A percentile compares a stretch with the other conserved stretches of the same genome.
phyloP scores from a whole-genome alignment of 1,284 basidiomycete species.

The Leucoagaricus sp. region DNA sequence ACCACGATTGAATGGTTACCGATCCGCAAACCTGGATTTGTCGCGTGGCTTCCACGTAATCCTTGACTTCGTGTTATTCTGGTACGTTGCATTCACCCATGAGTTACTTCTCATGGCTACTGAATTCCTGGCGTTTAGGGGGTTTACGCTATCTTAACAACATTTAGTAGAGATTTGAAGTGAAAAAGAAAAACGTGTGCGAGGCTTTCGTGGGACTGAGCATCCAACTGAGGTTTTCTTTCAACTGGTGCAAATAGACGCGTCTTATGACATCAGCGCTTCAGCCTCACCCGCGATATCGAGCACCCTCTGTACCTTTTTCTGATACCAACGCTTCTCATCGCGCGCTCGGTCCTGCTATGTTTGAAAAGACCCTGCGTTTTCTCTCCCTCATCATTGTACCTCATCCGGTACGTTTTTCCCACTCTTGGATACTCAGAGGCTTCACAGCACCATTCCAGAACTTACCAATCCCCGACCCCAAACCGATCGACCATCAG shows the following conservation, averaged over 20 bases:
- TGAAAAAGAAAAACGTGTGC: neutral
- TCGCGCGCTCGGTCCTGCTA: neutral
- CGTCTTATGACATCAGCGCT: neutral
- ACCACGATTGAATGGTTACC: neutral
- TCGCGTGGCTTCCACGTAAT: neutral
- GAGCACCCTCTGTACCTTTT: neutral
- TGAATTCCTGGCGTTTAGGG: no score
- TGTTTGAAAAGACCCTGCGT: constrained; percentile 20
- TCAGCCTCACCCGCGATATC: no score
- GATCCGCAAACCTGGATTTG: neutral
- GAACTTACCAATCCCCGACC: neutral
- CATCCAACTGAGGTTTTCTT: neutral
- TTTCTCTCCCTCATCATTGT: constrained; percentile 22
- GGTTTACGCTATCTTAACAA: no score
- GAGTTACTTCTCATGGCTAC: no score
- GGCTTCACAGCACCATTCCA: constrained; percentile 13
- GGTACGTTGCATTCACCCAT: no score
- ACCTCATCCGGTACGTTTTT: constrained; percentile 23
- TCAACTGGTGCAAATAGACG: neutral
- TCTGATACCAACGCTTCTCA: neutral
- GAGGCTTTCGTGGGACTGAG: neutral
- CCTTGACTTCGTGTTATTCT: no score
- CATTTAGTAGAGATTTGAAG: no score
- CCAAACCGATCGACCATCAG: neutral
- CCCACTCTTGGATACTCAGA: neutral